Evolutionary conservation across 179 eudicot genomes (phyloP).

Genomic region (Kewa caespitosa): DNA sequence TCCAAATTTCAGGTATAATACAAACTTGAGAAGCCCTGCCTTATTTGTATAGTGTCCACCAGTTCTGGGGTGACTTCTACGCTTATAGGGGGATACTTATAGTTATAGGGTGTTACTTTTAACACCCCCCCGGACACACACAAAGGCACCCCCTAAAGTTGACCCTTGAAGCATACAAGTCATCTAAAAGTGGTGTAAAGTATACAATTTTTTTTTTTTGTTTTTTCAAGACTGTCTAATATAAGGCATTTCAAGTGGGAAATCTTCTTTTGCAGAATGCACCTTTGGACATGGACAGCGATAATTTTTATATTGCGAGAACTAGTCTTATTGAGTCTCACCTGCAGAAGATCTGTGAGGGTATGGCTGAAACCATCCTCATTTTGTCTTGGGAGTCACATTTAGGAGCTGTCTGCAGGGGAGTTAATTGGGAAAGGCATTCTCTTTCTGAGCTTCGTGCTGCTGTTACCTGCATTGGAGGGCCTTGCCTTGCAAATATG

Average conservation of each 20-base stretch:
- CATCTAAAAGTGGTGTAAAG: too few relatives aligned
- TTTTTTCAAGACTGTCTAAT: too few relatives aligned
- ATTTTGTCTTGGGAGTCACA: conserved; percentile 76
- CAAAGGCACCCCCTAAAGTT: too few relatives aligned
- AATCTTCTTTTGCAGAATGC: conserved; percentile 55
- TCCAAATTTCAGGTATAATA: conserved; percentile 75
- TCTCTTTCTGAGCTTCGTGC: conserved; percentile 75
- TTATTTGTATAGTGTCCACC: not conserved
- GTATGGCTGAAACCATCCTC: conserved; percentile 79
- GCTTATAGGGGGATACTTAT: too few relatives aligned
- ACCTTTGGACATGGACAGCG: conserved; percentile 81
- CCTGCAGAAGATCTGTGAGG: conserved; percentile 59
- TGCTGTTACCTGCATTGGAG: conserved; percentile 83
- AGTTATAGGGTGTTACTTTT: too few relatives aligned
- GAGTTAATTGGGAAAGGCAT: conserved; percentile 82
- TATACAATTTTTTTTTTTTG: too few relatives aligned
- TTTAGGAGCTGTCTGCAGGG: conserved; percentile 74
- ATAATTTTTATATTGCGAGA: conserved; percentile 60
- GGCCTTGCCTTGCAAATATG: conserved; percentile 65
- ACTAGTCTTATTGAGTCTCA: conserved; percentile 59
- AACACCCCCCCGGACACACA: too few relatives aligned
- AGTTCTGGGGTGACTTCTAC: too few relatives aligned
- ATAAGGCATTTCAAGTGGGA: conserved; percentile 5
- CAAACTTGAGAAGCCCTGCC: not conserved
- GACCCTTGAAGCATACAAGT: too few relatives aligned